Evolutionary conservation across 176 grass and related monocot genomes (phyloP).

Genomic region (Canna indica): DNA sequence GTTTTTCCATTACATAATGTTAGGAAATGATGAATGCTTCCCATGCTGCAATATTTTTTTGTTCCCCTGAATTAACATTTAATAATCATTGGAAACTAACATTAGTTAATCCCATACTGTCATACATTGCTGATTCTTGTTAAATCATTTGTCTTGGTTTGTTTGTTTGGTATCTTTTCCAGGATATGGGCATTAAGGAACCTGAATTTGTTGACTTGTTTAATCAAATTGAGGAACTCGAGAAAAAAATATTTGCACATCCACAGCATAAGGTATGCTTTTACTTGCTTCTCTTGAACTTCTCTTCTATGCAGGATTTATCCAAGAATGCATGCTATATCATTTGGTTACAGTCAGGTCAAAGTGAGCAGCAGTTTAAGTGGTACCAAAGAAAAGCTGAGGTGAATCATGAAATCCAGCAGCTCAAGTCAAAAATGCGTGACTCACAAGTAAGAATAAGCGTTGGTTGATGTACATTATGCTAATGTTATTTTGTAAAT

Average conservation of each 20-base stretch:
- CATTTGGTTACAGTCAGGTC: conserved; percentile 42
- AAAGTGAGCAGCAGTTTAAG: conserved; percentile 87
- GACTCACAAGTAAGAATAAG: conserved; percentile 66
- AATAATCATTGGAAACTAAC: background rate
- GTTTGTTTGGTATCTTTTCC: conserved; percentile 25
- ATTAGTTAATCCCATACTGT: background rate
- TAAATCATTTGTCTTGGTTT: conserved; percentile 3
- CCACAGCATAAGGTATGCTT: conserved; percentile 62
- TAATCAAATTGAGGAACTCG: conserved; percentile 73
- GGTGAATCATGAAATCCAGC: conserved; percentile 84
- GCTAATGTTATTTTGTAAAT: background rate
- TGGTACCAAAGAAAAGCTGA: conserved; percentile 95
- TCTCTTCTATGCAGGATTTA: conserved; percentile 5
- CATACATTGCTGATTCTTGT: background rate
- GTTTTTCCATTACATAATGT: background rate
- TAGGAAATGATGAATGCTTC: background rate
- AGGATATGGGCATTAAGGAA: conserved; percentile 95
- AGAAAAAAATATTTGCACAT: conserved; percentile 72
- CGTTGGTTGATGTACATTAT: background rate
- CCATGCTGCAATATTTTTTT: background rate
- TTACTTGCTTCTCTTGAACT: background rate
- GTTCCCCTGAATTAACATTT: background rate
- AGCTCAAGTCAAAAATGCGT: conserved; percentile 73
- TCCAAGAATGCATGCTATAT: conserved; percentile 7
- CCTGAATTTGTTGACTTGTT: conserved; percentile 74